A percentile compares a stretch with the other conserved stretches of the same genome.
Evolutionary conservation across 257 asterid species (phyloP).

Genomic region (Nicotiana knightiana): DNA sequence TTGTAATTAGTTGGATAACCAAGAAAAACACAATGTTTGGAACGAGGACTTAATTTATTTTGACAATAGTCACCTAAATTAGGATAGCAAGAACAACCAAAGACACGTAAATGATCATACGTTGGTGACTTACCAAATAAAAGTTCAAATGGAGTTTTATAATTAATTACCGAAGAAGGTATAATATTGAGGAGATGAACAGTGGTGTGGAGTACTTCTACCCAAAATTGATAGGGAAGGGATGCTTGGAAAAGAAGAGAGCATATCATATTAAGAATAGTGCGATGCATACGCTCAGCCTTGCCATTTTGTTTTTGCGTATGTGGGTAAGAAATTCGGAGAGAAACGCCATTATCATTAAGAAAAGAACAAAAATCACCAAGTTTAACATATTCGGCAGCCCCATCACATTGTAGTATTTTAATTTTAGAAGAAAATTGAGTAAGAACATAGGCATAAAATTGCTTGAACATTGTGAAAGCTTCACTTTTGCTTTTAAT

Average conservation of each 20-base stretch:
- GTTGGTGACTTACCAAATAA: too few species aligned
- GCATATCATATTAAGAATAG: not conserved
- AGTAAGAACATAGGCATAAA: not conserved
- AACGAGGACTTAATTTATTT: not conserved
- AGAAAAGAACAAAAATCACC: too few species aligned
- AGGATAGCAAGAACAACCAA: not conserved
- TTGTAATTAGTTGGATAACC: not conserved
- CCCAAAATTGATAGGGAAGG: not conserved
- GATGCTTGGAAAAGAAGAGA: not conserved
- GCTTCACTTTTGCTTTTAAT: not conserved
- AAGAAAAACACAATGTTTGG: not conserved
- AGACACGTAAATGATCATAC: too few species aligned
- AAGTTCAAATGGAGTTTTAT: too few species aligned
- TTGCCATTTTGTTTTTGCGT: not conserved
- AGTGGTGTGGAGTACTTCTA: not conserved
- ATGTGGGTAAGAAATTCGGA: not conserved
- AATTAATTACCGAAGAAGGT: too few species aligned
- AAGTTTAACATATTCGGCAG: not conserved
- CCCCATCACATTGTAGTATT: not conserved
- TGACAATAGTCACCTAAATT: not conserved
- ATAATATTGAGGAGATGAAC: too few species aligned
- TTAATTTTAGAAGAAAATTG: not conserved
- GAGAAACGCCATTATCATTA: not conserved
- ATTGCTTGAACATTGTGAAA: too few species aligned
- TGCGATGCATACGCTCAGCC: not conserved